A percentile compares a stretch with the other conserved stretches of the same genome.
Conservation (phyloP, 257 asterid species). For the Penstemon barbatus region DNA sequence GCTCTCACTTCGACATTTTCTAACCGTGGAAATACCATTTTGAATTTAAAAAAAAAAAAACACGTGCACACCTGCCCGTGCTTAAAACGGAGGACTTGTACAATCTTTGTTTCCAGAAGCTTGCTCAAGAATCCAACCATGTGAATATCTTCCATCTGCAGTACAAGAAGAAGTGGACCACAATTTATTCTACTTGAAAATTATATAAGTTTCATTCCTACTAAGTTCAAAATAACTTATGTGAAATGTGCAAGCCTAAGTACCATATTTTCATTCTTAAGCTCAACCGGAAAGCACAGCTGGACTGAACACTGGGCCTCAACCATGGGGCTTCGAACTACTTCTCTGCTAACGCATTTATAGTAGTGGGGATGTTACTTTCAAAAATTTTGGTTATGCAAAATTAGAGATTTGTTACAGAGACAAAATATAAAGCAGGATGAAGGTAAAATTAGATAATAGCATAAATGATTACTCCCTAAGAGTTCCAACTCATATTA, state of each 20-base stretch:
- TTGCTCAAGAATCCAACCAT: conserved; percentile 86
- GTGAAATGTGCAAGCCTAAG: conserved; percentile 9
- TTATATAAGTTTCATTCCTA: conserved; percentile 6
- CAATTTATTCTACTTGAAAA: neutral
- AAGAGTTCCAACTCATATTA: conserved; percentile 21
- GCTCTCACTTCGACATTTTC: neutral
- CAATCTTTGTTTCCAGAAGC: conserved; percentile 88
- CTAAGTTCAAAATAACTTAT: conserved; percentile 24
- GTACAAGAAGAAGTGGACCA: conserved; percentile 28
- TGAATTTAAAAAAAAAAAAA: neutral
- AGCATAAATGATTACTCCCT: neutral
- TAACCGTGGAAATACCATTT: neutral
- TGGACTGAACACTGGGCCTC: conserved; percentile 98
- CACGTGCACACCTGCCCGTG: conserved; percentile 70
- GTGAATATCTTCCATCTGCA: conserved; percentile 87
- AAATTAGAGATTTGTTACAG: conserved; percentile 8
- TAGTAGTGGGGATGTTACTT: conserved; percentile 21
- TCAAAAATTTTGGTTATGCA: conserved; percentile 4
- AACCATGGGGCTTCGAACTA: conserved; percentile 92
- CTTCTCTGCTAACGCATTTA: conserved; percentile 63
- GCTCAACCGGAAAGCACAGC: conserved; percentile 89
- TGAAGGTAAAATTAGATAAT: conserved; percentile 13
- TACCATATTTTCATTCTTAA: conserved; percentile 81
- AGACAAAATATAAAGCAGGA: neutral
- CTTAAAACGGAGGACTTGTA: conserved; percentile 90